Evolutionary conservation across 2,329 filamentous ascomycete species (phyloP), one percentile per base, ranked within the genome.

Genomic region (Pseudogymnoascus destructans): DNA sequence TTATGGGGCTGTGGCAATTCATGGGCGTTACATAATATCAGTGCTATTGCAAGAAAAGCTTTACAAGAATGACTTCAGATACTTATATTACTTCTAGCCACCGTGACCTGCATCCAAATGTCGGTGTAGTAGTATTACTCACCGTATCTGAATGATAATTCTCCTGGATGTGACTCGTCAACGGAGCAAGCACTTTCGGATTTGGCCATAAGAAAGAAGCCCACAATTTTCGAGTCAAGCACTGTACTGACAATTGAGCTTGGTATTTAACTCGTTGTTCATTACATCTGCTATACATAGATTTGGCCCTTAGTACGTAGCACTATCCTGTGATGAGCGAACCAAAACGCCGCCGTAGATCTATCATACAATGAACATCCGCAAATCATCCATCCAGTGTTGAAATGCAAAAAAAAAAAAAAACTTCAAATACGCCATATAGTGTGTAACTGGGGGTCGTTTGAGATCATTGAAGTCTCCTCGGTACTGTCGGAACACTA

Each of bases 21-120:
- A 62, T 58, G 62, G 67, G 67, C 67, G 66, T 68, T 69, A 59
- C 61, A 63, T 35, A 42, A 17, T 57, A 64, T 56, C 35, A 56
- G 54, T 36, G 54, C 54, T 56, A 38, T 56, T 56, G 30, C 35
- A 35, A 36, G 23, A 56, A 67, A 64, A 67, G 64, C 66, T 68
- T 66, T 57, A 62, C 60, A 67, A 68, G 66, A 66, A 56, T 56
- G 54, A 56, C 46, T 52, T 32, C 30, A 52, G 46, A 52, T 32
- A 52, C 25, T 52, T 52, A 52, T 30, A 52, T 52, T 52, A 30
- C 46, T 5, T 52, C 25, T 19, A 32, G 46, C 46, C 46, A 52
- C 46, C 25, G 46, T 52, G 46, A 52, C 15, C 25, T 30, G 46
- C 25, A 7, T 15, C 11, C 2, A 32, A 52, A 25, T 49, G 23